Conservation (phyloP, 345 rosid genomes). For the Acer negundo region DNA sequence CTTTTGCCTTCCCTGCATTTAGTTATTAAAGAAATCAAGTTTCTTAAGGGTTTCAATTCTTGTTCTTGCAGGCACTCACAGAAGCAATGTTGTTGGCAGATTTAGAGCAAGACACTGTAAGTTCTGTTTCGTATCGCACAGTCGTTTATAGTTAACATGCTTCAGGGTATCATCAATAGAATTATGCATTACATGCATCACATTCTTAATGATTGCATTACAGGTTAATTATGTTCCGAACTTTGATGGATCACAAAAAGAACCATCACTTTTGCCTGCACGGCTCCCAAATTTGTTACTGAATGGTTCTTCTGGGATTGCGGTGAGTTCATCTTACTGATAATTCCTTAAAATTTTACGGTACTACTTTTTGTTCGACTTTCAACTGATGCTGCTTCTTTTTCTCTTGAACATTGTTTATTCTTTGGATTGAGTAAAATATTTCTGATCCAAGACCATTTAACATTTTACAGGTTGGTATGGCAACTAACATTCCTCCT, state of each 20-base stretch:
- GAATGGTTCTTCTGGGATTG: conserved; percentile 98
- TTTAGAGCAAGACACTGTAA: conserved; percentile 81
- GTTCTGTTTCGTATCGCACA: conserved; percentile 23
- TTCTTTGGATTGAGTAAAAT: neutral
- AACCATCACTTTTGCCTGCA: conserved; percentile 90
- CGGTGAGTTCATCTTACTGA: conserved; percentile 46
- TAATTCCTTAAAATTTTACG: conserved; percentile 8
- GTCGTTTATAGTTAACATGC: conserved; percentile 7
- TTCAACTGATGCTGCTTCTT: neutral
- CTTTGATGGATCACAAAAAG: conserved; percentile 89
- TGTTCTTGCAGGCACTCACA: conserved; percentile 63
- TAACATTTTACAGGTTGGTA: conserved; percentile 68
- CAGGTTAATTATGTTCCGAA: conserved; percentile 96
- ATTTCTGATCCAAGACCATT: conserved; percentile 8
- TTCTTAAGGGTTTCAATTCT: conserved; percentile 9
- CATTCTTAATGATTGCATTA: conserved; percentile 18
- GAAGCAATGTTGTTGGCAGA: conserved; percentile 88
- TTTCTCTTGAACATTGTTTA: neutral
- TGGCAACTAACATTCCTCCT: conserved; percentile 99
- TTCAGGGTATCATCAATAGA: neutral
- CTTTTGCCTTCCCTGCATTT: neutral
- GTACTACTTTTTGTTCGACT: conserved; percentile 12
- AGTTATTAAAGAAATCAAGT: conserved; percentile 7
- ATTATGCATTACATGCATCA: neutral
- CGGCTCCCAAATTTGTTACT: conserved; percentile 84